Base-by-base conservation (phyloP, 2,329 filamentous ascomycete species). In the Hymenoscyphus albidus region DNA sequence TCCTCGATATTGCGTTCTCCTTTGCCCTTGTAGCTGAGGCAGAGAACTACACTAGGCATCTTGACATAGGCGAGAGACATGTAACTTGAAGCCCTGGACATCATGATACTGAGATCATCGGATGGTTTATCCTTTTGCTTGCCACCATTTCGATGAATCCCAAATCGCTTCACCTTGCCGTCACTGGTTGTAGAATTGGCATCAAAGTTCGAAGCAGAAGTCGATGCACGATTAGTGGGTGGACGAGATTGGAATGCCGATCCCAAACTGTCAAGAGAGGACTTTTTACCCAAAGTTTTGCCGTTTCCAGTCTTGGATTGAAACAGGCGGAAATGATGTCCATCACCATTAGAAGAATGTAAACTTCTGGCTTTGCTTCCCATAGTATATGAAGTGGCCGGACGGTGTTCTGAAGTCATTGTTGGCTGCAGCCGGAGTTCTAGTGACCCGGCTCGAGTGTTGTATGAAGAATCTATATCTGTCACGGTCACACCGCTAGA, bases 1-100 rank as follows among this genome's bases (percentile, higher is more conserved):
- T 99, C 96, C 78, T 97, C 93, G 64, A 99, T 85, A 73, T 98
- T 99, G 74, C 93, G 92, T 69, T 96, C 92, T 56, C 93, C 92
- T 76, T 93, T 96, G 74, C 96, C 95, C 77, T 98, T 97, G 83
- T 97, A 97, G 74, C 91, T 96, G 35, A 99, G 83, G 75, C 95
- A 99, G 40, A 99, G 86, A 1, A 98, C 93, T 71, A 99, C 94
- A 64, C 92, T 95, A 2, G 93, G 92, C 74, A 99, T 92, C 77
- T 93, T 95, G 77, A 99, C 93, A 77, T 96, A 93, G 1, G 94
- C 90, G 67, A 99, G 88, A 0, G 95, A 97, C 93, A 97, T 97
- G 80, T 96, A 99, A 76, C 93, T 96, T 64, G 92, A 97, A 3
- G 95, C 95, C 38, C 95, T 89, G 62, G 87, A 88, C 78, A 99